Base-by-base conservation (phyloP, 495 filamentous ascomycete species). In the Hypoxylon fragiforme region DNA sequence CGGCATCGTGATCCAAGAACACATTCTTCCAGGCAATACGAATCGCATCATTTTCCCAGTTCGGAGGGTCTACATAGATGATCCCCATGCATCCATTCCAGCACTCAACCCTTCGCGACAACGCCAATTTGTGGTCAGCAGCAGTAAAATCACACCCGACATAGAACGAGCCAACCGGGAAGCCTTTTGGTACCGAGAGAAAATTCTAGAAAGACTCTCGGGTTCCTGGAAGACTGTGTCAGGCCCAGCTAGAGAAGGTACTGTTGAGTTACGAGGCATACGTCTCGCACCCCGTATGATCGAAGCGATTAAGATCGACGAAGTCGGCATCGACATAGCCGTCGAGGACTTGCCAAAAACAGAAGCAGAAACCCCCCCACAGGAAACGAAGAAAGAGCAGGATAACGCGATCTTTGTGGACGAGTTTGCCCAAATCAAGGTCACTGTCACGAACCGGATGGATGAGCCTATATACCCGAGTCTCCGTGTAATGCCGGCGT, bases 121-220 rank as follows among this genome's bases (percentile, higher is more conserved):
- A 62, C 81, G 90, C 8, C 92, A 97, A 69, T 97, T 94, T 58
- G 89, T 97, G 15, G 89, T 96, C 40, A 91, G 85, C 64, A 84
- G 85, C 34, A 81, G 81, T 53, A 89, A 90, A 57, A 78, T 89
- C 40, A 85, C 87, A 0, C 87, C 89, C 1, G 89, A 94, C 50
- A 82, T 79, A 18, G 91, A 97, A 70, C 81, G 85, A 26, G 82
- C 85, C 5, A 85, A 78, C 34, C 80, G 92, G 31, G 90, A 96
- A 72, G 85, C 86, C 1, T 96, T 96, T 69, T 96, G 92, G 92
- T 96, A 90, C 72, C 81, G 92, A 5, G 88, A 95, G 63, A 87
- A 85, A 64, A 77, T 97, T 1, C 78, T 97, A 7, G 87, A 88
- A 51, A 75, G 77, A 15, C 67, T 96, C 2, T 72, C 72, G 3